phyloP scores from a whole-genome alignment of 352 stramenopile genomes.

The Achlya hypogyna region DNA sequence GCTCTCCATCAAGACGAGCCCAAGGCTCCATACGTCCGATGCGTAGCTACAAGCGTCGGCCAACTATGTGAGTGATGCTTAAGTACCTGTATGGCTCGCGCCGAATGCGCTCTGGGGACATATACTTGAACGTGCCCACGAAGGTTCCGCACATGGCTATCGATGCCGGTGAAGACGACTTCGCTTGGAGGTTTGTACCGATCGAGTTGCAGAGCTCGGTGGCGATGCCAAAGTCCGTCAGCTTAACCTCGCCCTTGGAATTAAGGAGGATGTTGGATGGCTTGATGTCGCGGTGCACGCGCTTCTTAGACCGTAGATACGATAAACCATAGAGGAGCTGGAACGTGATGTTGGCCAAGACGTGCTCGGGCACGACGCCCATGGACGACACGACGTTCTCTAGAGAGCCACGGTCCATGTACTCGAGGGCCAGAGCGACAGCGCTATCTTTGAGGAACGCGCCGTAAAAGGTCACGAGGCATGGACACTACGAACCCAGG shows the following conservation, averaged over 20 bases:
- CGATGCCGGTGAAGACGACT: background rate
- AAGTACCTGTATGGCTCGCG: slow-evolving; percentile 40
- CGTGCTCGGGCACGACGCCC: slow-evolving; percentile 77
- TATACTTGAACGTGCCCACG: slow-evolving; percentile 75
- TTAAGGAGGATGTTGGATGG: slow-evolving; percentile 93
- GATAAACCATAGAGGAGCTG: slow-evolving; percentile 90
- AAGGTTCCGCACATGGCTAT: slow-evolving; percentile 88
- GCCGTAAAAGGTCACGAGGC: slow-evolving; percentile 86
- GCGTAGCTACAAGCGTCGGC: slow-evolving; percentile 17
- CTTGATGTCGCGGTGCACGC: slow-evolving; percentile 96
- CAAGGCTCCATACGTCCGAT: slow-evolving; percentile 77
- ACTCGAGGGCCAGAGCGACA: slow-evolving; percentile 87
- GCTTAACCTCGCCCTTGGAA: slow-evolving; percentile 85
- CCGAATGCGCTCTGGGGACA: slow-evolving; percentile 70
- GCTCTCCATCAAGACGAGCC: slow-evolving; percentile 86
- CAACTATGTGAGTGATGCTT: background rate
- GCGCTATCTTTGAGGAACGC: slow-evolving; percentile 84
- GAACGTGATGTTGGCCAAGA: slow-evolving; percentile 86
- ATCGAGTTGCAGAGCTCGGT: slow-evolving; percentile 82
- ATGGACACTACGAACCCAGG: slow-evolving; percentile 34
- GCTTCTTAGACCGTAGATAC: slow-evolving; percentile 90
- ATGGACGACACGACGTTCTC: slow-evolving; percentile 69
- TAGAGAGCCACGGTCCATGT: slow-evolving; percentile 90
- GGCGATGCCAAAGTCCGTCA: slow-evolving; percentile 96
- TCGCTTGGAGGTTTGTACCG: slow-evolving; percentile 23